Evolutionary conservation across 768 basidiomycete species (phyloP), one percentile per base, ranked within the genome.

Genomic region (Russula compacta): DNA sequence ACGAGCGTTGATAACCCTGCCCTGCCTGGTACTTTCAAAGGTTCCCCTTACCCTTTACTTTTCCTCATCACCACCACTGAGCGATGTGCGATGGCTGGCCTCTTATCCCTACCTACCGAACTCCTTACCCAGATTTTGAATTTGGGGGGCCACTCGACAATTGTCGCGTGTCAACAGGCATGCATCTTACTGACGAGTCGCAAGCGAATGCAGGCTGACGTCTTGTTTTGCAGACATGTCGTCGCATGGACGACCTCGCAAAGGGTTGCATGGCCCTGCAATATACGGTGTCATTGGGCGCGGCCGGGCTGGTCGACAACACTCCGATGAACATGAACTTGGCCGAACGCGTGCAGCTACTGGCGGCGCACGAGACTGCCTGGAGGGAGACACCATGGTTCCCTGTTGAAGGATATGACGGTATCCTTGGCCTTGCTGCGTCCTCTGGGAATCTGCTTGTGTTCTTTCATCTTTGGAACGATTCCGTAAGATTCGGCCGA

Each of bases 21-120:
- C 36, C 36, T 3, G 19, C 39, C 36, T 9, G 12, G 40, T 19
- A 14, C 19, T 56, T 46, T 10, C 6, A 33, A 54, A 17, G 39
- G 40, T 21, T 1, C 11, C 14, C 43, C n/a, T 56, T 24, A 3
- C 19, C 19, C 8, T 19, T 21, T 29, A 29, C 24, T 3, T 29
- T 29, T 29, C 24, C 10, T 8, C 4, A 12, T 44, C 10, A 44
- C n/a, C 29, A 46, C 9, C n/a, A 24, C 15, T 21, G 32, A 12
- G 43, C 32, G 54, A 15, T 21, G 17, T 19, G 19, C 33, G 6
- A 58, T 58, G 56, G 38, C 15, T 1, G 24, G 14, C 38, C 32
- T 58, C 56, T 42, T 58, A 35, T 58, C 56, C 3, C 48, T 58
- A 15, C 56, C 56, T 9, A 38, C 40, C n/a, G 56, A 58, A 53